These are phyloP conservation scores for Cynanchum wilfordii DNA, from an alignment of 257 asterid genomes.

Conservation along the genomic window DNA sequence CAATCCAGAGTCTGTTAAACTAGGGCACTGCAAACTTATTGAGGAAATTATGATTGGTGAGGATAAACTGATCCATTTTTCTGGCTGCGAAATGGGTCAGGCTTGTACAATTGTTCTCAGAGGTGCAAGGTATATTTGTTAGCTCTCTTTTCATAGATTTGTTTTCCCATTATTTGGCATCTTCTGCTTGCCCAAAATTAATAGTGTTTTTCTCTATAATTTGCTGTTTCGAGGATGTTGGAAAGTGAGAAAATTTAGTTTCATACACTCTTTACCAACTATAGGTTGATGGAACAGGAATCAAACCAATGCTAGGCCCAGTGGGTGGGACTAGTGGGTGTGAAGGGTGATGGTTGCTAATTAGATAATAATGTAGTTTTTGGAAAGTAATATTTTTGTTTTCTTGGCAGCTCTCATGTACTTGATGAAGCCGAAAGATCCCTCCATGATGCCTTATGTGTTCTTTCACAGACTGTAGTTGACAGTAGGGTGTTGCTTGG, in stretches of 20 bases:
- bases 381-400: background rate
- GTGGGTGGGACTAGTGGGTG: background rate
- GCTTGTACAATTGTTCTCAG: constrained; percentile 92
- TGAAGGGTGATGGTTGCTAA: background rate
- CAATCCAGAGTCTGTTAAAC: constrained; percentile 90
- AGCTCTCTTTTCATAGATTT: background rate
- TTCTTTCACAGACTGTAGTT: constrained; percentile 79
- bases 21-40: constrained; percentile 86
- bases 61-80: constrained; percentile 92
- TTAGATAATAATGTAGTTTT: background rate
- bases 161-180: background rate
- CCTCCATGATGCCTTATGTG: constrained; percentile 89
- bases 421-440: constrained; percentile 93
- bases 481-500: constrained; percentile 84
- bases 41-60: constrained; percentile 99
- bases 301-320: background rate
- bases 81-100: constrained; percentile 97
- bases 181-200: background rate
- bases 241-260: background rate
- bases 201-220: background rate
- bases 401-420: constrained; percentile 65
- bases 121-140: constrained; percentile 69
- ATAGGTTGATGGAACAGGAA: background rate
- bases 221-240: background rate
- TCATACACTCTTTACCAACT: background rate